These are phyloP conservation scores for Scytalidium lignicola DNA, from an alignment of 2,329 filamentous ascomycete genomes.

Conservation along the genomic window DNA sequence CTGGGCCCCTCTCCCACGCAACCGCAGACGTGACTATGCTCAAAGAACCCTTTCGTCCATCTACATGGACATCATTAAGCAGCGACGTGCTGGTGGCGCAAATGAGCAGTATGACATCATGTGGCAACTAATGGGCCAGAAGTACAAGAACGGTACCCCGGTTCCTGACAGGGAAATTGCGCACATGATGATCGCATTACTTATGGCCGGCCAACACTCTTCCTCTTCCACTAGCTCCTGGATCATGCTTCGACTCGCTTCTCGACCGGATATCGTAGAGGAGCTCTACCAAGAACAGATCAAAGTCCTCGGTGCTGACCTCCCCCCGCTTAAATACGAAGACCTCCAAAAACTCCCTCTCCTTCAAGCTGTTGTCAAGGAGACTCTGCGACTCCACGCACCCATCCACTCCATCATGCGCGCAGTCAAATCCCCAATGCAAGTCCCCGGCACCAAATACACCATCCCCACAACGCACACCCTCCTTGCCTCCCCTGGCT, in stretches of 20 bases:
- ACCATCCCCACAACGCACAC: conserved; percentile 76
- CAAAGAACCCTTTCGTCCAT: conserved; percentile 75
- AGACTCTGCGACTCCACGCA: conserved; percentile 84
- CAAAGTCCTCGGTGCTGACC: conserved; percentile 63
- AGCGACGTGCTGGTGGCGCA: conserved; percentile 48
- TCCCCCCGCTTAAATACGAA: conserved; percentile 72
- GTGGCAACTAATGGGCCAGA: conserved; percentile 80
- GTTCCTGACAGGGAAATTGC: conserved; percentile 83
- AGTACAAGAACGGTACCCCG: conserved; percentile 74
- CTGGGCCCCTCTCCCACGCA: conserved; percentile 85
- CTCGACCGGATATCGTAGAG: conserved; percentile 71
- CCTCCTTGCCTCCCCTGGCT: conserved; percentile 79
- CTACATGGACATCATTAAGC: conserved; percentile 76
- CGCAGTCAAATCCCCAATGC: conserved; percentile 83
- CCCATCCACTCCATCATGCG: conserved; percentile 95
- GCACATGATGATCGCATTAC: conserved; percentile 89
- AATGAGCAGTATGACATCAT: conserved; percentile 70
- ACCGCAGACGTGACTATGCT: conserved; percentile 73
- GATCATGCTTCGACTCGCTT: conserved; percentile 78
- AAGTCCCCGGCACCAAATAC: conserved; percentile 75
- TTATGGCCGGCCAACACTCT: conserved; percentile 90
- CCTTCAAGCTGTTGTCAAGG: conserved; percentile 81
- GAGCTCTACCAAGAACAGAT: conserved; percentile 82
- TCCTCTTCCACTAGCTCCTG: conserved; percentile 79
- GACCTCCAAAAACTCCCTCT: conserved; percentile 73